Evolutionary conservation across 345 rosid species (phyloP).

Genomic region (Gossypium rotundifolium): DNA sequence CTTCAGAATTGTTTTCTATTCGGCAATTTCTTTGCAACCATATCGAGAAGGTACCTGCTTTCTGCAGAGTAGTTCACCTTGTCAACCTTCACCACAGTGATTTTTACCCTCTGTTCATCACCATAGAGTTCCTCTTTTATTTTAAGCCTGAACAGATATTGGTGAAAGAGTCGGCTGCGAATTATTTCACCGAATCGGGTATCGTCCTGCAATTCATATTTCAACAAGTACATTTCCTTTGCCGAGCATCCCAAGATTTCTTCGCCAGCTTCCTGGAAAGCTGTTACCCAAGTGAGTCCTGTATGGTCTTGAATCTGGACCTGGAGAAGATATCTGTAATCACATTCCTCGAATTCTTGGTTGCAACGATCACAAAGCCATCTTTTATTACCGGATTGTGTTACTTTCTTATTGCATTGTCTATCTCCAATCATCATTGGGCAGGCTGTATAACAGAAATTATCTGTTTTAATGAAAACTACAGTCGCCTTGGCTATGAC

Average conservation of each 20-base stretch:
- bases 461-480: slow-evolving; percentile 67
- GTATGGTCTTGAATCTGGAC: slow-evolving; percentile 87
- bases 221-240: slow-evolving; percentile 60
- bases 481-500: slow-evolving; percentile 61
- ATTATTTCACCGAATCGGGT: slow-evolving; percentile 44
- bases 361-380: slow-evolving; percentile 90
- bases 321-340: slow-evolving; percentile 82
- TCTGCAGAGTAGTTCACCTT: slow-evolving; percentile 53
- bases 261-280: slow-evolving; percentile 85
- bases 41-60: slow-evolving; percentile 57
- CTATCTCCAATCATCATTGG: slow-evolving; percentile 84
- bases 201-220: slow-evolving; percentile 57
- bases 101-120: slow-evolving; percentile 77
- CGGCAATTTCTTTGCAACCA: slow-evolving; percentile 25
- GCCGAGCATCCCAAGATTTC: slow-evolving; percentile 71
- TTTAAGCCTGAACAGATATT: slow-evolving; percentile 63
- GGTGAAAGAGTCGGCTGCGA: slow-evolving; percentile 45
- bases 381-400: slow-evolving; percentile 41
- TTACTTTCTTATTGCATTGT: slow-evolving; percentile 76
- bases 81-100: slow-evolving; percentile 66
- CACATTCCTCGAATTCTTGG: slow-evolving; percentile 82
- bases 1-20: slow-evolving; percentile 16
- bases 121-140: slow-evolving; percentile 83
- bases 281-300: slow-evolving; percentile 75
- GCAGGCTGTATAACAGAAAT: slow-evolving; percentile 85